Percentiles rank a stretch among this genome's conserved stretches.
phyloP scores from a whole-genome alignment of 208 protist species.

The Vickermania ingenoplastis region DNA sequence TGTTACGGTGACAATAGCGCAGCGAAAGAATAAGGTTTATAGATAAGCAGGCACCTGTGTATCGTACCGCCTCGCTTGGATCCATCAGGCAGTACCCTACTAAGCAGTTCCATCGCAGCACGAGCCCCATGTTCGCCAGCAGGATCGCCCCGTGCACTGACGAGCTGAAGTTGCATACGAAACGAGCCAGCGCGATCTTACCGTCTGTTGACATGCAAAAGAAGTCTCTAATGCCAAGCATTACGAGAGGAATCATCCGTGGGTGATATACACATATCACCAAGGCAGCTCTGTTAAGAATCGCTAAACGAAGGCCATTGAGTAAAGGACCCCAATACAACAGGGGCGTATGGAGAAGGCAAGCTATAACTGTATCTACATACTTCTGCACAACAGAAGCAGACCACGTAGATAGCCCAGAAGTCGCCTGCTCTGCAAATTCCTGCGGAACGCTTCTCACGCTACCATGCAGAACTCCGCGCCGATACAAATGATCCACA shows the following conservation, averaged over 20 bases:
- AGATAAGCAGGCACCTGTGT: conserved; percentile 63
- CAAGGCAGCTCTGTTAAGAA: conserved; percentile 54
- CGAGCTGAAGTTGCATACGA: conserved; percentile 65
- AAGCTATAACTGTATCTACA: conserved; percentile 30
- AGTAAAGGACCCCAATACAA: conserved; percentile 62
- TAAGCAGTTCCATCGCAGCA: conserved; percentile 37
- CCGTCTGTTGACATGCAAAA: conserved; percentile 39
- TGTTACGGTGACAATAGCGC: conserved; percentile 16
- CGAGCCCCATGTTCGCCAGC: conserved; percentile 28
- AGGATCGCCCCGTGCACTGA: conserved; percentile 38
- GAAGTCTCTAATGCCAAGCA: conserved; percentile 42
- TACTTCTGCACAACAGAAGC: conserved; percentile 24
- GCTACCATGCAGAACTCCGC: conserved; percentile 15
- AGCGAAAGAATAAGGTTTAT: conserved; percentile 48
- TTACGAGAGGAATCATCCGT: conserved; percentile 29
- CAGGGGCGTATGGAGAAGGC: conserved; percentile 28
- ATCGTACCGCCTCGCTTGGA: conserved; percentile 32
- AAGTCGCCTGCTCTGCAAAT: conserved; percentile 13
- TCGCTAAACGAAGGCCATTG: conserved; percentile 49
- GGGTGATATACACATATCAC: conserved; percentile 35
- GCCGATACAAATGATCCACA: conserved; percentile 21
- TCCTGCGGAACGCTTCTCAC: conserved; percentile 14
- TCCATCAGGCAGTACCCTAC: conserved; percentile 60
- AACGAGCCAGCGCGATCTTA: conserved; percentile 44
- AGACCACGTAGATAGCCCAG: conserved; percentile 24